A percentile compares a stretch with the other conserved stretches of the same genome.
Evolutionary conservation across 2,329 filamentous ascomycete genomes (phyloP).

Genomic region (Emmonsia crescens): DNA sequence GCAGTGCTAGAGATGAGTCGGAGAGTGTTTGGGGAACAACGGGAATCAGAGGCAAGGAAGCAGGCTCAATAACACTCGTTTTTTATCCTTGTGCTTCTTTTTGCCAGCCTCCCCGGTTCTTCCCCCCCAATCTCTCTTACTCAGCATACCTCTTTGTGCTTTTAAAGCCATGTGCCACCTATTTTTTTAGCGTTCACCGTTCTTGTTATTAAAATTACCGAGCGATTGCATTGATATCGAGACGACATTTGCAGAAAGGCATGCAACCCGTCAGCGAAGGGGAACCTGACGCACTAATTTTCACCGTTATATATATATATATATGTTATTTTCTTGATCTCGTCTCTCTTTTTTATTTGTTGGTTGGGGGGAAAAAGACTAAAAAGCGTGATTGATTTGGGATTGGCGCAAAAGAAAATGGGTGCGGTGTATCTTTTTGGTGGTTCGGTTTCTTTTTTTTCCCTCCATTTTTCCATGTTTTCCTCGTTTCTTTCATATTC

Average conservation of each 20-base stretch:
- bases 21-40: constrained; percentile 82
- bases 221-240: constrained; percentile 20
- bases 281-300: background rate
- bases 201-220: constrained; percentile 10
- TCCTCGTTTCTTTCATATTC: background rate
- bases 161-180: background rate
- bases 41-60: constrained; percentile 47
- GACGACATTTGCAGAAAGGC: background rate
- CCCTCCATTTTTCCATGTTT: background rate
- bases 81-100: background rate
- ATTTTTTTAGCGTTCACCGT: constrained; percentile 7
- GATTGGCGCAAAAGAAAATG: background rate
- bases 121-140: background rate
- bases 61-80: constrained; percentile 9
- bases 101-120: background rate
- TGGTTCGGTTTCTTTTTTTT: background rate
- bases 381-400: background rate
- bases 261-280: background rate
- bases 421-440: background rate
- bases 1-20: constrained; percentile 87
- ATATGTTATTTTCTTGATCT: background rate
- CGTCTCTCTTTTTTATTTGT: background rate
- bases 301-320: background rate
- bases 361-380: background rate
- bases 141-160: background rate